Evolutionary conservation across 2,329 filamentous ascomycete species (phyloP).

Genomic region (Dactylonectria macrodidyma): DNA sequence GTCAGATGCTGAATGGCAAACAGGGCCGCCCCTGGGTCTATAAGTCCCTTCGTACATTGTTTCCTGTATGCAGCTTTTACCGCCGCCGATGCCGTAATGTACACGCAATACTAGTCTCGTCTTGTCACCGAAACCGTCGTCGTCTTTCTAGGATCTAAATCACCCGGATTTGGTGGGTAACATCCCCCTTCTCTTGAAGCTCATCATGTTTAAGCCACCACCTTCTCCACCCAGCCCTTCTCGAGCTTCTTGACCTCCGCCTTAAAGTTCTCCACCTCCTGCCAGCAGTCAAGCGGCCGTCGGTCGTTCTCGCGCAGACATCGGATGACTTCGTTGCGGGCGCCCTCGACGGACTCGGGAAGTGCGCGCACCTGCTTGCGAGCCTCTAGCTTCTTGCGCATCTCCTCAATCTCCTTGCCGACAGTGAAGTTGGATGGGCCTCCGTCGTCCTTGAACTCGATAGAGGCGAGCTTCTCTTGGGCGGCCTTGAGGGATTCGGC

Average conservation of each 20-base stretch:
- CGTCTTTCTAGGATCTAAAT: constrained; percentile 31
- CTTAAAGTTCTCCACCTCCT: constrained; percentile 93
- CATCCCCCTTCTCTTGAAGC: not conserved
- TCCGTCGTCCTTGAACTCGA: constrained; percentile 52
- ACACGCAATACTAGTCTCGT: constrained; percentile 44
- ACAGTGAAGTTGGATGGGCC: constrained; percentile 63
- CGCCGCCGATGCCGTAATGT: constrained; percentile 52
- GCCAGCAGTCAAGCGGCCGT: constrained; percentile 93
- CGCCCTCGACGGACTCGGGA: constrained; percentile 80
- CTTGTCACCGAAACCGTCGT: constrained; percentile 30
- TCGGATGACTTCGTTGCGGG: constrained; percentile 81
- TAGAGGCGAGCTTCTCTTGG: constrained; percentile 74
- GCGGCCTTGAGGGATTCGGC: constrained; percentile 77
- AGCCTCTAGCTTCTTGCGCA: constrained; percentile 72
- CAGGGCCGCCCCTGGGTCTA: constrained; percentile 40
- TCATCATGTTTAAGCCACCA: constrained; percentile 65
- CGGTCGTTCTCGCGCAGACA: constrained; percentile 90
- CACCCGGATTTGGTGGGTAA: constrained; percentile 2
- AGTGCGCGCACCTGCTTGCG: constrained; percentile 77
- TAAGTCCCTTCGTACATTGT: constrained; percentile 46
- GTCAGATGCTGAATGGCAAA: constrained; percentile 38
- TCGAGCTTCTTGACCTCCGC: constrained; percentile 89
- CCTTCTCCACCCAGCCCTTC: constrained; percentile 88
- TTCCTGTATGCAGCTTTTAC: constrained; percentile 51
- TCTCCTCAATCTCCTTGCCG: constrained; percentile 71